Evolutionary conservation across 1,284 basidiomycete genomes (phyloP).

Genomic region (Ceratobasidium sp.): DNA sequence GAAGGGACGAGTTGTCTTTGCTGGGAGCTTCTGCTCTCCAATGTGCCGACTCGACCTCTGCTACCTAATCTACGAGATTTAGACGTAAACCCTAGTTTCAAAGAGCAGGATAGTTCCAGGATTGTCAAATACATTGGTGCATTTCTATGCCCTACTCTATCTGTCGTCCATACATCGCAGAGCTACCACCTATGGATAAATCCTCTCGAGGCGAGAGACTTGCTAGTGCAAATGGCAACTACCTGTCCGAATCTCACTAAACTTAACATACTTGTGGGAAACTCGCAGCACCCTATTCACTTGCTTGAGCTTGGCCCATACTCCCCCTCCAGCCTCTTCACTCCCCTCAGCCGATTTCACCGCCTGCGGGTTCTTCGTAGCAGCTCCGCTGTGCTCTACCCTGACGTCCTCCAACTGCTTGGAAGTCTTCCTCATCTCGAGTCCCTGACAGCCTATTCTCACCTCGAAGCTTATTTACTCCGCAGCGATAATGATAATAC

Average conservation of each 20-base stretch:
- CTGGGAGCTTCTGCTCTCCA: not conserved
- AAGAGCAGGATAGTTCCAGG: not conserved
- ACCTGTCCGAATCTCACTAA: not conserved
- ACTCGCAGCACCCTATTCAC: not conserved
- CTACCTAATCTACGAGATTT: not conserved
- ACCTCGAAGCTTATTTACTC: not conserved
- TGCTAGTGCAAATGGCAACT: not conserved
- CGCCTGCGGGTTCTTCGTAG: not conserved
- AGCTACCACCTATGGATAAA: not conserved
- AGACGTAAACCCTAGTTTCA: not conserved
- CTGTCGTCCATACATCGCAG: not conserved
- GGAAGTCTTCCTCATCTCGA: constrained; percentile 12
- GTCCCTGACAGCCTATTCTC: not conserved
- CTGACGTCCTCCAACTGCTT: not conserved
- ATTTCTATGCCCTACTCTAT: not conserved
- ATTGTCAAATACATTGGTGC: no score
- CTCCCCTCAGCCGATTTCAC: not conserved
- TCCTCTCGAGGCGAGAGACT: not conserved
- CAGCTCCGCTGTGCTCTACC: not conserved
- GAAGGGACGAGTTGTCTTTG: not conserved
- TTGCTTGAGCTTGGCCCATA: not conserved
- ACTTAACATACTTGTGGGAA: not conserved
- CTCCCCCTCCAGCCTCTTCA: not conserved
- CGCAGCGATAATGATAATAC: not conserved
- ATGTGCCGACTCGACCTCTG: not conserved